These are phyloP conservation scores for Platanus orientalis DNA, from an alignment of 164 flowering plant genomes.

Conservation along the genomic window DNA sequence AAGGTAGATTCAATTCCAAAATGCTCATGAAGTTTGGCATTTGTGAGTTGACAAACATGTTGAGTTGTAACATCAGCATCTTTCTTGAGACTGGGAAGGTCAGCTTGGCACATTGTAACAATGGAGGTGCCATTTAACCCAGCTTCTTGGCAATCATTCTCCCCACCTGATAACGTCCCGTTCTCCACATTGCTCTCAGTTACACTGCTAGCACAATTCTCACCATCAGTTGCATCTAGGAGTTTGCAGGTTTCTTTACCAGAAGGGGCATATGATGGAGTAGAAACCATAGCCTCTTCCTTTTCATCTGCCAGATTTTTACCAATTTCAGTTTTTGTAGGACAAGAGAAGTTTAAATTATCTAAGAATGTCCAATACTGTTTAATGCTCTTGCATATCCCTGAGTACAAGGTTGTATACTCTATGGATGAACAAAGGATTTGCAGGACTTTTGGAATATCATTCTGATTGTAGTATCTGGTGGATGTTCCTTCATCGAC, in stretches of 20 bases:
- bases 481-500: slow-evolving; percentile 25
- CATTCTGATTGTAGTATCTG: slow-evolving; percentile 65
- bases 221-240: slow-evolving; percentile 15
- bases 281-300: slow-evolving; percentile 18
- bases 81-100: slow-evolving; percentile 9
- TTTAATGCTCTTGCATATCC: slow-evolving; percentile 56
- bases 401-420: slow-evolving; percentile 41
- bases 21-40: slow-evolving; percentile 18
- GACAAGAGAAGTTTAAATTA: slow-evolving; percentile 16
- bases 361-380: slow-evolving; percentile 64
- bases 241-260: slow-evolving; percentile 7
- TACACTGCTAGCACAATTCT: slow-evolving; percentile 19
- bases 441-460: slow-evolving; percentile 54
- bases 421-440: slow-evolving; percentile 46
- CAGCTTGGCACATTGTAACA: slow-evolving; percentile 14
- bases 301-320: slow-evolving; percentile 11
- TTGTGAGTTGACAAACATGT: slow-evolving; percentile 6
- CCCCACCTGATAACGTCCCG: slow-evolving; percentile 10
- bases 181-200: slow-evolving; percentile 22
- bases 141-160: slow-evolving; percentile 13
- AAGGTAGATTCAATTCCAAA: slow-evolving; percentile 19
- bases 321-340: slow-evolving; percentile 17
- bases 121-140: slow-evolving; percentile 15
- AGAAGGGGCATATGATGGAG: slow-evolving; percentile 12
- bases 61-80: slow-evolving; percentile 4